Evolutionary conservation across 257 asterid genomes (phyloP).

Genomic region (Sherardia arvensis): DNA sequence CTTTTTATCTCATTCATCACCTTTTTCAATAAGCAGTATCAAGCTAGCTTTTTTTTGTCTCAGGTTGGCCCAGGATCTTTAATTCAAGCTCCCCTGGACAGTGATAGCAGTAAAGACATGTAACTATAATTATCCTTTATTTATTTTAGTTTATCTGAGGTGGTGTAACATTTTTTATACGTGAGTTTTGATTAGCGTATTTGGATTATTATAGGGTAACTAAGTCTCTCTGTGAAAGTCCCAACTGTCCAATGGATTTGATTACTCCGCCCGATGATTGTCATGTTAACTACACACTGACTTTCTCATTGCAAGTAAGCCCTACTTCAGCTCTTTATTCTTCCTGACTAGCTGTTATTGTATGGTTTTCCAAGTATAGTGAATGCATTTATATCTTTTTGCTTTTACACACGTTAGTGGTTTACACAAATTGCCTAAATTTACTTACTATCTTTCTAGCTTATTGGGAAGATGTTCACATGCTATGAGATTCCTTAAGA

Average conservation of each 20-base stretch:
- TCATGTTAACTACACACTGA: slow-evolving; percentile 84
- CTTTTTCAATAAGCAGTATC: slow-evolving; percentile 4
- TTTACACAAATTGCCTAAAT: not conserved
- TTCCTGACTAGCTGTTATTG: not conserved
- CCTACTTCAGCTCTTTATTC: slow-evolving; percentile 7
- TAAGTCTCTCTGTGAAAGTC: slow-evolving; percentile 71
- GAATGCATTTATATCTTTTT: not conserved
- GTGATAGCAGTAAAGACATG: slow-evolving; percentile 64
- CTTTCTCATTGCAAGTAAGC: slow-evolving; percentile 84
- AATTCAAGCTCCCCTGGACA: slow-evolving; percentile 93
- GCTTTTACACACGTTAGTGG: not conserved
- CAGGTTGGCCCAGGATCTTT: slow-evolving; percentile 92
- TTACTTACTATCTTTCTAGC: not conserved
- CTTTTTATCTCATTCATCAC: not conserved
- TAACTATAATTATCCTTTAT: slow-evolving; percentile 24
- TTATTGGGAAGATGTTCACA: not conserved
- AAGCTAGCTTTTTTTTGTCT: slow-evolving; percentile 4
- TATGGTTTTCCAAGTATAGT: not conserved
- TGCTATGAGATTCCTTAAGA: not conserved
- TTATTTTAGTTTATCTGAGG: not conserved
- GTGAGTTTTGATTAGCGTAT: not conserved
- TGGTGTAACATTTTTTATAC: not conserved
- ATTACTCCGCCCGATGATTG: slow-evolving; percentile 96
- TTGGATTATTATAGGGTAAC: slow-evolving; percentile 52
- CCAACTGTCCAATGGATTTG: slow-evolving; percentile 80